Base-by-base conservation (phyloP, 345 rosid genomes). In the Combretum micranthum region DNA sequence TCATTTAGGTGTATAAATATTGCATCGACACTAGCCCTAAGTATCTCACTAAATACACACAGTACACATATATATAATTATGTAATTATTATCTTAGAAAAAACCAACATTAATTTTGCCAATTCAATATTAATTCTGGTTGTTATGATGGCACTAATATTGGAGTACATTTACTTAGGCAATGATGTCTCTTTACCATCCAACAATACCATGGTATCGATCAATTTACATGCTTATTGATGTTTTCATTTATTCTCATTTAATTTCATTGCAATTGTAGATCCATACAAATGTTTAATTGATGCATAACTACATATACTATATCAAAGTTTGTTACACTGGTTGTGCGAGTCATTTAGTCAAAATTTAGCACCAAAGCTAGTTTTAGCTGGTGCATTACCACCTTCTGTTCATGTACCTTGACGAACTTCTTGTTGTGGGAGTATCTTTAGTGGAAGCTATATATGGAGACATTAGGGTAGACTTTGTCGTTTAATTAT, bases 371-470 rank as follows among this genome's bases (percentile, higher is more conserved):
- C 15, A 67, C 64, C 71, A 79, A 81, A 69, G 89, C 89, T 21
- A 86, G 89, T 76, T 81, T 72, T 44, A 49, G 78, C 37, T 92
- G 97, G 97, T 84, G 89, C 64, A 79, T 92, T 21, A 92, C 97
- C 2, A 83, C 83, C 39, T 92, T 81, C 71, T 88, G 96, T 23
- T 68, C 88, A 21, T 75, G 83, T 22, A 83, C 96, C 9, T 68
- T 92, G 4, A 88, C 94, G 0, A 92, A 92, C 47, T 86, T 44
- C 74, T 92, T 2, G 89, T 92, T 0, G 83, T 92, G 0, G 99
- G 99, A 0, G 91, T 86, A 25, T 97, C 97, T 0, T 42, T 86
- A 55, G 62, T 84, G 50, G 71, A 60, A 57, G 83, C 96, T 26
- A 92, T 88, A 97, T 92, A 92, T 58, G 97, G 97, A 1, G 68